Evolutionary conservation across 2,329 filamentous ascomycete genomes (phyloP).

Genomic region (Pseudogymnoascus sp.): DNA sequence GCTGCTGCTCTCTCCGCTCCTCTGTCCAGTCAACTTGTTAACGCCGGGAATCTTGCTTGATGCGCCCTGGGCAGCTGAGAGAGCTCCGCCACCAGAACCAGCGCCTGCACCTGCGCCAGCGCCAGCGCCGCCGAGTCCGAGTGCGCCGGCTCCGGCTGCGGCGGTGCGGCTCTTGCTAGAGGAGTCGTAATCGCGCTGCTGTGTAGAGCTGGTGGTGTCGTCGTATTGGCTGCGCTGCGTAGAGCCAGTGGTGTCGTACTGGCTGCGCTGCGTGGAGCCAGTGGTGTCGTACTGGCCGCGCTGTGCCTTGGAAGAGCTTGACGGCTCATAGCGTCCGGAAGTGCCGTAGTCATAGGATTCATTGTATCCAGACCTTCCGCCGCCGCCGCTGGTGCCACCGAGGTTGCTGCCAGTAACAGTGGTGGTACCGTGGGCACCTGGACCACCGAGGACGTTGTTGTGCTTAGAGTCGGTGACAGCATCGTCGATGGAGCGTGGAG

Average conservation of each 20-base stretch:
- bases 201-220: constrained; percentile 1
- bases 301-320: constrained; percentile 18
- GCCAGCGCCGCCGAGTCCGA: background rate
- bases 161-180: constrained; percentile 1
- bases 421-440: constrained; percentile 2
- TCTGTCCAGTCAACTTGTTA: background rate
- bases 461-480: constrained; percentile 16
- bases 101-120: background rate
- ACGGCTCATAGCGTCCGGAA: background rate
- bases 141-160: background rate
- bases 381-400: background rate
- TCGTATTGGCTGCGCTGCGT: background rate
- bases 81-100: constrained; percentile 13
- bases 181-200: background rate
- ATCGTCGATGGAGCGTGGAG: constrained; percentile 43
- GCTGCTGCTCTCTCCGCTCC: background rate
- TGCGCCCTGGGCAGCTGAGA: background rate
- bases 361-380: background rate
- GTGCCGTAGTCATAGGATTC: background rate
- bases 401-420: constrained; percentile 9
- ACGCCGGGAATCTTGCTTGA: background rate
- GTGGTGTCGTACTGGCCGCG: background rate
- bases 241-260: background rate
- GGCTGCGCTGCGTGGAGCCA: background rate
- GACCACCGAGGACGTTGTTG: constrained; percentile 17